A percentile compares a stretch with the other conserved stretches of the same genome.
Evolutionary conservation across 352 stramenopile species (phyloP).

Genomic region (Pythium folliculosum): DNA sequence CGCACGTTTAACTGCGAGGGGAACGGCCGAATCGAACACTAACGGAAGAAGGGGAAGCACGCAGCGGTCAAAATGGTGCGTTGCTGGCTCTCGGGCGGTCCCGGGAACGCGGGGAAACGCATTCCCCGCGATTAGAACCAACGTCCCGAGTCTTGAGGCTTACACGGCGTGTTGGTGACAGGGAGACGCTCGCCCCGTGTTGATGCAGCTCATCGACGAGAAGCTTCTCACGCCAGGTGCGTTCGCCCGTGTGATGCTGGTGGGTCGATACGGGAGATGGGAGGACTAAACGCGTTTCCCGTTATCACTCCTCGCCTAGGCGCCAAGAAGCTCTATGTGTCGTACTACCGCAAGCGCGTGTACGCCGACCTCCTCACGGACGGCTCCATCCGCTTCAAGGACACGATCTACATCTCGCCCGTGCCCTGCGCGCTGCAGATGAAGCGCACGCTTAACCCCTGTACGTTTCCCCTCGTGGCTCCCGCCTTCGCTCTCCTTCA

Average conservation of each 20-base stretch:
- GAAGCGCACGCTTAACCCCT: conserved; percentile 81
- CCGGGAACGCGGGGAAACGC: not conserved
- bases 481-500: not conserved
- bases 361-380: conserved; percentile 76
- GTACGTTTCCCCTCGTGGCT: conserved; percentile 32
- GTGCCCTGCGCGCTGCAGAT: conserved; percentile 75
- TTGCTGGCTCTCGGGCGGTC: not conserved
- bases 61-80: conserved; percentile 18
- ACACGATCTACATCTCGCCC: conserved; percentile 73
- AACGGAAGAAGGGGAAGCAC: not conserved
- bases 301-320: conserved; percentile 30
- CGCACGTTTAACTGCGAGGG: not conserved
- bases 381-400: conserved; percentile 78
- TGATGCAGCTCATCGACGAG: conserved; percentile 69
- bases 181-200: conserved; percentile 64
- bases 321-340: conserved; percentile 76
- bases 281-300: not conserved
- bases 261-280: not conserved
- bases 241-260: not conserved
- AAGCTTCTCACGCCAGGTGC: conserved; percentile 62
- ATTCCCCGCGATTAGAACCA: too few relatives aligned
- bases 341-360: conserved; percentile 80
- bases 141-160: not conserved
- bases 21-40: not conserved
- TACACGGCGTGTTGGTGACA: conserved; percentile 15